Evolutionary conservation across 805 yeast species (phyloP).

Genomic region (Wickerhamomyces rabaulensis): DNA sequence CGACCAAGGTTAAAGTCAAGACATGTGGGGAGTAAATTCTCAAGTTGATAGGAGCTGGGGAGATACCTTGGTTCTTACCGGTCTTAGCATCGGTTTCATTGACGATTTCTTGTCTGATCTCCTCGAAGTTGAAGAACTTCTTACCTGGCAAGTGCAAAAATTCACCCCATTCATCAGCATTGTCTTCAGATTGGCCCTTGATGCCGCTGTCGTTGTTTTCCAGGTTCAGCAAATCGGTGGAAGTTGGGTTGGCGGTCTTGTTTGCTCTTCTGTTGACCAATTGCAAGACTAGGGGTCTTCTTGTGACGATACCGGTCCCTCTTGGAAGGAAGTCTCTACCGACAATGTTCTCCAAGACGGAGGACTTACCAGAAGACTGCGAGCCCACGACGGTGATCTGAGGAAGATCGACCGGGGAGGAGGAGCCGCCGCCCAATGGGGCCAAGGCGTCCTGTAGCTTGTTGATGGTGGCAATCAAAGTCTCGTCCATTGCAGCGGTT

Average conservation of each 20-base stretch:
- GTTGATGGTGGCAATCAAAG: constrained; percentile 70
- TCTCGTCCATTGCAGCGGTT: constrained; percentile 55
- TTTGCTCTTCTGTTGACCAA: constrained; percentile 62
- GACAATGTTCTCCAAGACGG: constrained; percentile 85
- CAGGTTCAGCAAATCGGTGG: constrained; percentile 30
- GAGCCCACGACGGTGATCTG: constrained; percentile 96
- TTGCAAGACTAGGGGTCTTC: constrained; percentile 83
- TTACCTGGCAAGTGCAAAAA: constrained; percentile 88
- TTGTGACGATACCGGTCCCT: constrained; percentile 89
- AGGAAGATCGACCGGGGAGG: constrained; percentile 83
- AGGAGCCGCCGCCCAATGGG: constrained; percentile 75
- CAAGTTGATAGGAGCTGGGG: constrained; percentile 87
- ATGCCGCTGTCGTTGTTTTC: constrained; percentile 34
- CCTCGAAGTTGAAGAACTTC: constrained; percentile 81
- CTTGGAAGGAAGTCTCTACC: constrained; percentile 89
- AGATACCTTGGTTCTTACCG: constrained; percentile 82
- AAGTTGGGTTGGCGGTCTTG: constrained; percentile 16
- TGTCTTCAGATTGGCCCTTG: constrained; percentile 55
- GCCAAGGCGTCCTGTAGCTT: constrained; percentile 84
- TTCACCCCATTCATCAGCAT: constrained; percentile 93
- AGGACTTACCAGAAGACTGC: constrained; percentile 84
- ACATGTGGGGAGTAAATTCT: constrained; percentile 93
- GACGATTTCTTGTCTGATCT: constrained; percentile 85
- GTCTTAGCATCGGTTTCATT: constrained; percentile 84
- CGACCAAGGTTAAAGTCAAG: constrained; percentile 88